Conservation (phyloP, 1,284 basidiomycete genomes). For the Ustilago tritici region DNA sequence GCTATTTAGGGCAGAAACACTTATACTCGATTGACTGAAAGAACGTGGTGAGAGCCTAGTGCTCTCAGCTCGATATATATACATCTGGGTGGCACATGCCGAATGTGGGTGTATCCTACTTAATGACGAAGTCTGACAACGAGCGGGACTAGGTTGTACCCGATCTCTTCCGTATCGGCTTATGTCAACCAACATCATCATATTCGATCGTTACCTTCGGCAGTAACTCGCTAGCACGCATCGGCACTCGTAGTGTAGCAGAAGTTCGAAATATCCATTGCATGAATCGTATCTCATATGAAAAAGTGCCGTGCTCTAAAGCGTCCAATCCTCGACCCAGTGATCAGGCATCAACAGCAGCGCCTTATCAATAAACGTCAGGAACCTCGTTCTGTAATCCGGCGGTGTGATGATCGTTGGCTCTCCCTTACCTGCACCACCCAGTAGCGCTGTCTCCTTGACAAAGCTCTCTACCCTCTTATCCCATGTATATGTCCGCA, state of each 20-base stretch:
- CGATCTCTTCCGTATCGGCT: no score
- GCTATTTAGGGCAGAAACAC: no score
- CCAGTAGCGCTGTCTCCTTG: constrained; percentile 90
- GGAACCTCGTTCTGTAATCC: constrained; percentile 67
- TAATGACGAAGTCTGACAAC: no score
- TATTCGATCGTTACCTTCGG: no score
- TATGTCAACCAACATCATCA: no score
- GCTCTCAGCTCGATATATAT: no score
- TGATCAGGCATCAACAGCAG: constrained; percentile 64
- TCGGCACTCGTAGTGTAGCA: neutral
- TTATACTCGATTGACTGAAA: no score
- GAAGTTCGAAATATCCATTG: neutral
- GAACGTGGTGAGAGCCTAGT: no score
- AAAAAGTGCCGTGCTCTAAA: constrained; percentile 16
- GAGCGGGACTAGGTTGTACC: no score
- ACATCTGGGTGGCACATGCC: no score
- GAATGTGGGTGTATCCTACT: no score
- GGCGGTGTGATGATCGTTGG: constrained; percentile 68
- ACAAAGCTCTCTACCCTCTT: constrained; percentile 98
- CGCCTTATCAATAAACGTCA: constrained; percentile 65
- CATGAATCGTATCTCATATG: neutral
- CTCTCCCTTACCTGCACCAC: constrained; percentile 72
- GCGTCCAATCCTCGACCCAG: constrained; percentile 60
- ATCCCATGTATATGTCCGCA: constrained; percentile 95
- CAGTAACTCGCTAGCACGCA: neutral